Evolutionary conservation across 2,329 filamentous ascomycete species (phyloP), one percentile per base, ranked within the genome.

Genomic region (Hymenoscyphus occultus): DNA sequence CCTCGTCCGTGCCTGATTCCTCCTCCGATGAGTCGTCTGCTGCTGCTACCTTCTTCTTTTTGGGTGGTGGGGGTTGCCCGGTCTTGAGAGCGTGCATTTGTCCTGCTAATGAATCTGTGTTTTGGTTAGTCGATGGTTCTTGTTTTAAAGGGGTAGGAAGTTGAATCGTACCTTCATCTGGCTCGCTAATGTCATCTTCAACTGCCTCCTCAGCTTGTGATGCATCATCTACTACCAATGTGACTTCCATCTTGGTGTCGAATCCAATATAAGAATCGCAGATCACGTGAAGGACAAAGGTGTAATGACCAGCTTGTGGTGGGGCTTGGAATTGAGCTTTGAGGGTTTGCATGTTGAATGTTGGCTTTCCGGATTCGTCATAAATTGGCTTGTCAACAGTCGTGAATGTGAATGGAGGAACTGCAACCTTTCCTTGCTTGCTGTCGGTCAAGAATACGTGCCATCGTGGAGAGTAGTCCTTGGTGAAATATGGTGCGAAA

Each of bases 281-380:
- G 62, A 98, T 83, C 68, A 97, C 82, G 77, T 98, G 90, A 88
- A 98, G 91, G 67, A 93, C 90, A 76, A 99, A 99, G 1, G 91
- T 93, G 80, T 97, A 99, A 77, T 93, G 90, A 57, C 94, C 95
- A 5, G 92, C 86, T 76, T 97, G 91, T 31, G 94, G 93, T 56
- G 95, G 95, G 1, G 95, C 94, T 70, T 94, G 92, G 78, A 99
- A 99, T 77, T 97, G 92, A 77, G 96, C 94, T 83, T 97, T 98
- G 74, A 98, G 83, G 2, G 95, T 99, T 78, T 98, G 93, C 80
- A 99, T 89, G 73, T 93, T 90, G 80, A 92, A 99, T 1, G 95
- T 98, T 1, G 94, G 94, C 76, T 90, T 91, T 72, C 91, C 92
- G 68, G 88, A 84, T 51, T 87, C 87, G 71, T 90, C 88, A 69